Conservation (phyloP, 495 filamentous ascomycete genomes). For the Lophiotrema nucula region DNA sequence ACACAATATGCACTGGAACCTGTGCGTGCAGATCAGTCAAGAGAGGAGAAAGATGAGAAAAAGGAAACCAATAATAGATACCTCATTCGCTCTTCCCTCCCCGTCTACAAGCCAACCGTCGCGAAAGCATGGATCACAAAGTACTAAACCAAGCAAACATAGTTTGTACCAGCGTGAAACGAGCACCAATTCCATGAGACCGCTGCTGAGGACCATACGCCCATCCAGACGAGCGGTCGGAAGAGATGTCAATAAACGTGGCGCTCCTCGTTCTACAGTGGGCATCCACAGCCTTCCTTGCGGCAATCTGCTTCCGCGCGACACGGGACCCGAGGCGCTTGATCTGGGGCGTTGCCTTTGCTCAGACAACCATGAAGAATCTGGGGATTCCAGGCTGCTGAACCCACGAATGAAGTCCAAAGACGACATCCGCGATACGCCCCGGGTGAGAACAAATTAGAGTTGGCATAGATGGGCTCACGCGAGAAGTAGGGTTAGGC, state of each 20-base stretch:
- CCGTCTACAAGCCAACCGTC: too few relatives aligned
- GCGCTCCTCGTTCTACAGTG: conserved; percentile 22
- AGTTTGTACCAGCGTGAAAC: conserved; percentile 25
- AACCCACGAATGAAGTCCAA: conserved; percentile 12
- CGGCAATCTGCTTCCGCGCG: conserved; percentile 3
- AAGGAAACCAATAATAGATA: neutral
- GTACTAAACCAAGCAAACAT: neutral
- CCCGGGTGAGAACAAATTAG: neutral
- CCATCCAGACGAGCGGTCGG: neutral
- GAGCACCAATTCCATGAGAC: conserved; percentile 16
- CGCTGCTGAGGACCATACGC: neutral
- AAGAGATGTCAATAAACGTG: conserved; percentile 21
- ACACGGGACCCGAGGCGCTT: conserved; percentile 22
- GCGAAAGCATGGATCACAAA: neutral
- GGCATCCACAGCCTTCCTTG: conserved; percentile 6
- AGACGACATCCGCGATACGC: conserved; percentile 7
- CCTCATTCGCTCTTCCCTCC: too few relatives aligned
- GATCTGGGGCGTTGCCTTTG: conserved; percentile 30
- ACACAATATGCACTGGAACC: too few relatives aligned
- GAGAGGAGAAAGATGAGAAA: neutral
- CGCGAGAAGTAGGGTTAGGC: neutral
- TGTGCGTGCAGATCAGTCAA: too few relatives aligned
- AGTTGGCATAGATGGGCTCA: neutral
- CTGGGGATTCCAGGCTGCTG: neutral
- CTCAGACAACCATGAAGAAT: conserved; percentile 12